Percentiles rank a stretch among this genome's conserved stretches.
Evolutionary conservation across 2,329 filamentous ascomycete species (phyloP).

Genomic region (Xylaria digitata): DNA sequence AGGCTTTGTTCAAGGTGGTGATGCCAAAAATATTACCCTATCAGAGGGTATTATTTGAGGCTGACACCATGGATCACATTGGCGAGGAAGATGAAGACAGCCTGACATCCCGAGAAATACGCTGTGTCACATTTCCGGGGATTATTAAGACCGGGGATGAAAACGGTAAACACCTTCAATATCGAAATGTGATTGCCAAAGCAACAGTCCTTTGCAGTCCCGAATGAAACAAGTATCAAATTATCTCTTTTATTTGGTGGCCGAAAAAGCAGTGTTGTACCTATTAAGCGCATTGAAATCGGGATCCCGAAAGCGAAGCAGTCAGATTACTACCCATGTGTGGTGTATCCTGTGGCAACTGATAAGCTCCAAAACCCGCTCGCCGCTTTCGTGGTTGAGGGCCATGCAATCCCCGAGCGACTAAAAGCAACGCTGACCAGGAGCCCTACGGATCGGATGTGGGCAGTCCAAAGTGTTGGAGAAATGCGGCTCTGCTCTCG

Average conservation of each 20-base stretch:
- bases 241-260: conserved; percentile 19
- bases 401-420: conserved; percentile 16
- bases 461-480: conserved; percentile 25
- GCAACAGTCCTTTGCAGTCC: conserved; percentile 71
- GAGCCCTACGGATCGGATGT: conserved; percentile 13
- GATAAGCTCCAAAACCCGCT: conserved; percentile 5
- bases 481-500: conserved; percentile 36
- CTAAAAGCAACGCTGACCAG: conserved; percentile 20
- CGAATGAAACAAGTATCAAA: conserved; percentile 51
- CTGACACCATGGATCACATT: conserved; percentile 72
- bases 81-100: conserved; percentile 70
- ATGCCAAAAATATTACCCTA: conserved; percentile 67
- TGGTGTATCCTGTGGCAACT: conserved; percentile 23
- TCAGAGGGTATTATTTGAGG: conserved; percentile 67
- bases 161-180: conserved; percentile 69
- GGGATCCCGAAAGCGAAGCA: conserved; percentile 23
- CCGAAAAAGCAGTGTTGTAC: conserved; percentile 39
- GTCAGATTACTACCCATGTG: conserved; percentile 12
- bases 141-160: conserved; percentile 74
- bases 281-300: conserved; percentile 40
- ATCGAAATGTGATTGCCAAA: conserved; percentile 72
- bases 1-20: conserved; percentile 65
- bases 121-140: conserved; percentile 72
- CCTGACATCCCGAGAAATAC: conserved; percentile 64
- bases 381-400: conserved; percentile 13